Percentiles rank a stretch among this genome's conserved stretches.
phyloP scores from a whole-genome alignment of 2,329 filamentous ascomycete species.

The Epicoccum sorghinum region DNA sequence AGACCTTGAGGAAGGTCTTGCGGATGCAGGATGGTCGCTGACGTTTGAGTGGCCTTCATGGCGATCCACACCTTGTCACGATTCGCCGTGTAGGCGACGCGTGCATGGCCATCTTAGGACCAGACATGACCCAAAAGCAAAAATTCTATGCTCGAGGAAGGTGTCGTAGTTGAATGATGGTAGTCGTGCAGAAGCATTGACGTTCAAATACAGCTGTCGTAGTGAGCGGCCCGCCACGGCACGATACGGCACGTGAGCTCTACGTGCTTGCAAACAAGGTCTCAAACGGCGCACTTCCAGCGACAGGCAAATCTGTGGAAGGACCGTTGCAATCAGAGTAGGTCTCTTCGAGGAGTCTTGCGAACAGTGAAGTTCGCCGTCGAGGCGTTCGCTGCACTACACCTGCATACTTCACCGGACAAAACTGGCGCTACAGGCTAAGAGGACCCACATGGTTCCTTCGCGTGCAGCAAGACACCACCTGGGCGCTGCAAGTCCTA shows the following conservation, averaged over 20 bases:
- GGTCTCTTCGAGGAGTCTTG: not conserved
- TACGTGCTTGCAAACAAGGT: too few species aligned
- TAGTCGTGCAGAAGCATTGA: too few species aligned
- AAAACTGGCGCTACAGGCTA: not conserved
- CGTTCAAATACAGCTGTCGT: too few species aligned
- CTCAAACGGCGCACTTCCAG: too few species aligned
- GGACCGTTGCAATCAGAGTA: too few species aligned
- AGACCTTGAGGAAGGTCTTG: conserved; percentile 3
- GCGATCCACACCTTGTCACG: not conserved
- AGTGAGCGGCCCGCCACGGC: too few species aligned
- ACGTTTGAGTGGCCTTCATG: conserved; percentile 2
- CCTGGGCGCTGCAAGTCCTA: conserved; percentile 2
- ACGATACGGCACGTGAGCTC: too few species aligned
- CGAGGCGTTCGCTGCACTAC: not conserved
- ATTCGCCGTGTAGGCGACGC: not conserved
- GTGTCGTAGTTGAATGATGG: too few species aligned
- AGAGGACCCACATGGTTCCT: conserved; percentile 8
- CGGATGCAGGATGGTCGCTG: not conserved
- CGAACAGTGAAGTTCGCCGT: not conserved
- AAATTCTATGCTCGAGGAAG: too few species aligned
- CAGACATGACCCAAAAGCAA: too few species aligned
- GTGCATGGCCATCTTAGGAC: too few species aligned
- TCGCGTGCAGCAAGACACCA: conserved; percentile 14
- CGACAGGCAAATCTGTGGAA: too few species aligned
- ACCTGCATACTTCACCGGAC: conserved; percentile 12